Evolutionary conservation across 768 basidiomycete species (phyloP), one percentile per base, ranked within the genome.

Genomic region (Mycena polygramma): DNA sequence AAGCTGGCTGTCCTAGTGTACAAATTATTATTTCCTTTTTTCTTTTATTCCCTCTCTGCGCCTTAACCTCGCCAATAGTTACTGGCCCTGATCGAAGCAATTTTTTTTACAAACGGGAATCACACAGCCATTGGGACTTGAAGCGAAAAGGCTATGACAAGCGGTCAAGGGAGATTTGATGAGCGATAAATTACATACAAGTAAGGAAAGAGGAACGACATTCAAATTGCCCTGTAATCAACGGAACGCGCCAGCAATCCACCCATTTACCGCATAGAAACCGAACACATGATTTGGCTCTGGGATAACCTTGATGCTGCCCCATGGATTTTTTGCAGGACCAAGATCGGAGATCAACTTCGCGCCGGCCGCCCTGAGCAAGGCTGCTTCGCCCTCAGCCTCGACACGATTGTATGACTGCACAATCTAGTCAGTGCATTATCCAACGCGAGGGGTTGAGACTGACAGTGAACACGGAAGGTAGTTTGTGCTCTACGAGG

Each of bases 161-260:
- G 30, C 30, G 30, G 6, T 30, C n/a, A n/a, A n/a, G n/a, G n/a
- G n/a, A n/a, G n/a, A n/a, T 30, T 30, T 30, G 3, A 2, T 30
- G 30, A 30, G 30, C 30, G 30, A 30, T 30, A 30, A 30, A 6
- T 30, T 30, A 30, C 30, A 30, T 30, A 30, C 30, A 30, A 30
- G 30, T 2, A 30, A 30, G 30, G 6, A 30, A 30, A 30, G 30
- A 30, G 30, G 30, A 30, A 30, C 6, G 30, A 30, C 6, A 6
- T 30, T 30, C 30, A 30, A 6, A 2, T 30, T 30, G 30, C 6
- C n/a, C n/a, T n/a, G n/a, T 30, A 22, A 51, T 48, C 46, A 74
- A 39, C 60, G 57, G 55, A 83, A 83, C 3, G 78, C 81, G 17
- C 82, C 81, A 2, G 81, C 75, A 19, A 83, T 69, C 83, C 82